Conservation (phyloP, 139 green algal species). For the Chlamydomonas eustigma region DNA sequence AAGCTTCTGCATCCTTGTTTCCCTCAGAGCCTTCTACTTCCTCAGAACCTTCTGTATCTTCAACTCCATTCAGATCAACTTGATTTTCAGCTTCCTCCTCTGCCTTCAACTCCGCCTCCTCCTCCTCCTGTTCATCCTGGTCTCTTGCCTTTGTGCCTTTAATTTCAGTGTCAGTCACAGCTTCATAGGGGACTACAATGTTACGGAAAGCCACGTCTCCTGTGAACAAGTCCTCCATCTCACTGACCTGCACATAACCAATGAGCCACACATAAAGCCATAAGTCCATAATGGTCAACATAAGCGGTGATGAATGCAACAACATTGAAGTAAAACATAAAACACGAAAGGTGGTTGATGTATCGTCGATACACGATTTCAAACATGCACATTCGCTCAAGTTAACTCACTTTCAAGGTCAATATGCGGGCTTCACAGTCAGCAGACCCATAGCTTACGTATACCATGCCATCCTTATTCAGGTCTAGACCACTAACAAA, state of each 20-base stretch:
- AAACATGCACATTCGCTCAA: background rate
- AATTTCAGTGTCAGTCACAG: no score
- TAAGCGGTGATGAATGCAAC: background rate
- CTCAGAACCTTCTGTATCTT: no score
- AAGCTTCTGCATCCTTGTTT: no score
- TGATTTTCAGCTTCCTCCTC: no score
- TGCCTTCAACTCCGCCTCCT: no score
- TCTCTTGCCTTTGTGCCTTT: no score
- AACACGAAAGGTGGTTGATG: background rate
- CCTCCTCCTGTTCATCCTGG: no score
- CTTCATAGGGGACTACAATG: background rate
- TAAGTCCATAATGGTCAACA: background rate
- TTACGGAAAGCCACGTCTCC: constrained; percentile 1
- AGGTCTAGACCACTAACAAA: constrained; percentile 12
- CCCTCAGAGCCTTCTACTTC: no score
- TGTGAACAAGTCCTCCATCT: constrained; percentile 15
- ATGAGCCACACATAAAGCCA: background rate
- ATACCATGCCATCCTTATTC: background rate
- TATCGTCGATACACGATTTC: background rate
- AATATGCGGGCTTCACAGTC: constrained; percentile 1
- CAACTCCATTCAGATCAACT: no score
- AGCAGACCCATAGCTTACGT: constrained; percentile 13
- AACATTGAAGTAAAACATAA: background rate
- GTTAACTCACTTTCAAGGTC: background rate
- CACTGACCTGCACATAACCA: background rate